Percentiles rank a stretch among this genome's conserved stretches.
Conservation (phyloP, 2,329 filamentous ascomycete genomes). For the Penicillium sp. region DNA sequence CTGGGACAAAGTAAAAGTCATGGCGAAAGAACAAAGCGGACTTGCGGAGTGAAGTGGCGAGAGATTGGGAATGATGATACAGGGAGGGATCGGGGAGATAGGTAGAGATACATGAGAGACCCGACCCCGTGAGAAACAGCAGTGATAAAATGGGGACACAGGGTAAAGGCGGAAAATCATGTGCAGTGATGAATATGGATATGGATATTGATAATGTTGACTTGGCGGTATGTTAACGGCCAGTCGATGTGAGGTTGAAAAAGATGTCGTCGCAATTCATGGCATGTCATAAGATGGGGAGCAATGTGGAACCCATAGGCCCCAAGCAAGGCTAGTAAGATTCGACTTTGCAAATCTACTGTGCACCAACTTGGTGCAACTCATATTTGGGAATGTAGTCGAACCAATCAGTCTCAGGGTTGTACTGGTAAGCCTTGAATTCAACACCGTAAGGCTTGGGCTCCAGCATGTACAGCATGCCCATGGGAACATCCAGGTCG, state of each 20-base stretch:
- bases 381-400: conserved; percentile 85
- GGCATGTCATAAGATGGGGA: conserved; percentile 17
- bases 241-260: conserved; percentile 8
- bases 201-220: conserved; percentile 3
- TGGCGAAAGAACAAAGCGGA: not conserved
- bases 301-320: not conserved
- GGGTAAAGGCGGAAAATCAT: not conserved
- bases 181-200: conserved; percentile 13
- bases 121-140: not conserved
- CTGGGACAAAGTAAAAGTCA: not conserved
- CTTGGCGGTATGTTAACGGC: not conserved
- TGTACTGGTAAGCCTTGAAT: conserved; percentile 94
- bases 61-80: conserved; percentile 9
- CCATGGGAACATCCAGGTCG: conserved; percentile 89
- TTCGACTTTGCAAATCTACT: conserved; percentile 8
- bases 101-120: not conserved
- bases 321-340: not conserved
- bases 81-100: not conserved
- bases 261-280: conserved; percentile 27
- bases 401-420: conserved; percentile 78
- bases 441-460: conserved; percentile 98
- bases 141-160: not conserved
- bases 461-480: conserved; percentile 92
- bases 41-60: not conserved
- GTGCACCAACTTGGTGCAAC: conserved; percentile 57